These are phyloP conservation scores for Kurtzmaniella quercitrusa DNA, from an alignment of 1,139 yeast species.

Conservation along the genomic window DNA sequence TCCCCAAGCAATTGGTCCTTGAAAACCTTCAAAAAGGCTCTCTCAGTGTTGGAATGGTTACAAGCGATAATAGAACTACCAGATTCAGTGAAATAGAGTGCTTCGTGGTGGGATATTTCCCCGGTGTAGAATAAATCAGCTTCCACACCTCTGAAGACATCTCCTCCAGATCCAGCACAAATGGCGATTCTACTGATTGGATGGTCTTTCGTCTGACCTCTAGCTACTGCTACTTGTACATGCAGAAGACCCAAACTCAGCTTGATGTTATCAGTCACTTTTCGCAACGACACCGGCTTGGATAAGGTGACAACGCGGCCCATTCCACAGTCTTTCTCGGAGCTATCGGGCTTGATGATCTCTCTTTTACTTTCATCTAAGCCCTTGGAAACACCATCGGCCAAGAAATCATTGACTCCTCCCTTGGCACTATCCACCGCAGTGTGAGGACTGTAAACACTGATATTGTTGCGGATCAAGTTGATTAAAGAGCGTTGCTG, in stretches of 20 bases:
- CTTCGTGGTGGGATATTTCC: slow-evolving; percentile 91
- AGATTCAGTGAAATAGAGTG: slow-evolving; percentile 62
- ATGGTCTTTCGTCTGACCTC: slow-evolving; percentile 23
- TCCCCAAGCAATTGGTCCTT: slow-evolving; percentile 44
- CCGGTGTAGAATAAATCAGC: slow-evolving; percentile 89
- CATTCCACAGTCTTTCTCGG: slow-evolving; percentile 62
- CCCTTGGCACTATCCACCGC: slow-evolving; percentile 89
- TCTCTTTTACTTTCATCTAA: slow-evolving; percentile 17
- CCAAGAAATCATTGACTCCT: slow-evolving; percentile 93
- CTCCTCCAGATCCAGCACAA: slow-evolving; percentile 95
- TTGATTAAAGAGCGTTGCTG: slow-evolving; percentile 76
- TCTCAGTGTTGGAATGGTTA: slow-evolving; percentile 89
- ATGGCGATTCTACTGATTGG: slow-evolving; percentile 60
- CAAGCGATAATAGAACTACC: slow-evolving; percentile 74
- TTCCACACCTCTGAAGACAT: slow-evolving; percentile 54
- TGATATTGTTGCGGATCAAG: slow-evolving; percentile 68
- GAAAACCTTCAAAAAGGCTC: slow-evolving; percentile 66
- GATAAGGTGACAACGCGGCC: slow-evolving; percentile 65
- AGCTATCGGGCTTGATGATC: slow-evolving; percentile 26
- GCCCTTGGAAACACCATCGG: slow-evolving; percentile 49
- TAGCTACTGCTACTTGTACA: slow-evolving; percentile 60
- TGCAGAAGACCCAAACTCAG: slow-evolving; percentile 44
- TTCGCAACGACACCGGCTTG: slow-evolving; percentile 37
- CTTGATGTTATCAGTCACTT: slow-evolving; percentile 55
- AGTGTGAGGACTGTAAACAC: slow-evolving; percentile 94